These are phyloP conservation scores for Sarocladiaceae sp. DNA, from an alignment of 2,329 filamentous ascomycete genomes.

Conservation along the genomic window DNA sequence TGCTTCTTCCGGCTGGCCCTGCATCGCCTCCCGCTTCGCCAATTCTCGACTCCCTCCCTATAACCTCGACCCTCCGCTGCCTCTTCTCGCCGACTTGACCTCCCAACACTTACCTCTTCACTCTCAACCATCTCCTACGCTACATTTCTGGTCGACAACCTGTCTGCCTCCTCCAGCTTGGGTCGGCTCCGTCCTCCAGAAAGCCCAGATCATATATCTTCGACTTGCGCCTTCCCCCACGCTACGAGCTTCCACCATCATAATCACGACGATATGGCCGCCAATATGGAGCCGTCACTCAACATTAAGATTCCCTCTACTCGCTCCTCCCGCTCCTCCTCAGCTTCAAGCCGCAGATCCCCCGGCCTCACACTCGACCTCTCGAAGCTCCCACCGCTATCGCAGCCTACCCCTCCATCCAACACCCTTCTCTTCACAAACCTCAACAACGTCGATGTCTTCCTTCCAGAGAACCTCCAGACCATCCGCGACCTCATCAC, in stretches of 20 bases:
- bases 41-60: neutral
- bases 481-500: conserved; percentile 66
- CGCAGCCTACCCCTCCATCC: conserved; percentile 66
- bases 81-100: no score
- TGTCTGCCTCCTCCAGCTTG: no score
- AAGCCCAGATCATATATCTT: no score
- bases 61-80: no score
- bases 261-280: neutral
- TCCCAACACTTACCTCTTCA: neutral
- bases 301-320: conserved; percentile 22
- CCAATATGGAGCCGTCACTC: conserved; percentile 28
- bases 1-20: conserved; percentile 7
- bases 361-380: conserved; percentile 64
- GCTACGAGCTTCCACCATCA: neutral
- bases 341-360: conserved; percentile 38
- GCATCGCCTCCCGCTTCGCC: neutral
- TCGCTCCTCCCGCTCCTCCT: conserved; percentile 36
- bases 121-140: neutral
- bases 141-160: no score
- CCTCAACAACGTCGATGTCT: conserved; percentile 66
- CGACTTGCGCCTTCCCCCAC: neutral
- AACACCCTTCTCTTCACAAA: conserved; percentile 85
- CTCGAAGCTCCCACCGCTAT: conserved; percentile 62
- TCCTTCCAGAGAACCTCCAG: conserved; percentile 66
- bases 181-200: no score